Evolutionary conservation across 148 eudicot species (phyloP).

Genomic region (Euryodendron excelsum): DNA sequence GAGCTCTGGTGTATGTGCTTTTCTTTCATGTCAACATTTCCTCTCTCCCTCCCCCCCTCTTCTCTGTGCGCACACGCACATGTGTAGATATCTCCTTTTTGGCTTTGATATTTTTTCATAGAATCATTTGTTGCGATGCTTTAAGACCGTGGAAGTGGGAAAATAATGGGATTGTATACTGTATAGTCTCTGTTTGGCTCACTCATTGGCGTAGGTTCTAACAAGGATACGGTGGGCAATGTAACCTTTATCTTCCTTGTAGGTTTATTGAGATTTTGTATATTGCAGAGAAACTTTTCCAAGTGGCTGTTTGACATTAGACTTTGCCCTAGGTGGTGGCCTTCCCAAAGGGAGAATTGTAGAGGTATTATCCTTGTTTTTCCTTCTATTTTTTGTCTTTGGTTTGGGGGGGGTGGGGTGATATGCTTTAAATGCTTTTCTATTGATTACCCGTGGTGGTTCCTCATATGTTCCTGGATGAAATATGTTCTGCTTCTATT

Average conservation of each 20-base stretch:
- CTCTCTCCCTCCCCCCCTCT: too few species aligned
- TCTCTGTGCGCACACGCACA: neutral
- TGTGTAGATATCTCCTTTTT: neutral
- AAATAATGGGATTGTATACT: neutral
- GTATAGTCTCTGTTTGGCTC: neutral
- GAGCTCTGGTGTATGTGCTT: conserved; percentile 85
- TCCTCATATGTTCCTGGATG: conserved; percentile 4
- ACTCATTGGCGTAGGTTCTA: neutral
- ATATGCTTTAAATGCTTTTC: neutral
- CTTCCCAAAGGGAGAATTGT: conserved; percentile 95
- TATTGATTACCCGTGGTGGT: neutral
- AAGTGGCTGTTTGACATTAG: conserved; percentile 92
- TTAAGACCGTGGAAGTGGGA: neutral
- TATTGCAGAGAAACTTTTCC: conserved; percentile 92
- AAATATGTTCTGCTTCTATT: neutral
- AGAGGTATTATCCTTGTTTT: conserved; percentile 45
- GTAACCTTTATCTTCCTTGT: neutral
- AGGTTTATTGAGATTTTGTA: conserved; percentile 10
- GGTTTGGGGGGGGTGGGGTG: too few species aligned
- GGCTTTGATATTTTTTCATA: neutral
- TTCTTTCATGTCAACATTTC: neutral
- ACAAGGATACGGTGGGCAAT: neutral
- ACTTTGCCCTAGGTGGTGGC: conserved; percentile 96
- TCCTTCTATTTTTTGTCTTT: neutral
- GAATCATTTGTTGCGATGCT: neutral